Evolutionary conservation across 257 asterid genomes (phyloP).

Genomic region (Leonotis leonurus): DNA sequence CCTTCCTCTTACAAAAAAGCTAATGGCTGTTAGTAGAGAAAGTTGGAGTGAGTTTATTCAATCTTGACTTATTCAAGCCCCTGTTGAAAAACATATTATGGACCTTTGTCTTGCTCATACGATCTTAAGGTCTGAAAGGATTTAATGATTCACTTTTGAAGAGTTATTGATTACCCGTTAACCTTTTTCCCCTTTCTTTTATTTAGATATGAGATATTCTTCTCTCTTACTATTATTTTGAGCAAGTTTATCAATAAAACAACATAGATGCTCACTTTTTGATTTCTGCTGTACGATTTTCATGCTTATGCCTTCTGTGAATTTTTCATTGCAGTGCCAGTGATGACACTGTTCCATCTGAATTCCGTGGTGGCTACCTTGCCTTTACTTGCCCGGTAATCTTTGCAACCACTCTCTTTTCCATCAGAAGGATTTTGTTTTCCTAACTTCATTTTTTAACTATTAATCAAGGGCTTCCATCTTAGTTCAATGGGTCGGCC

Average conservation of each 20-base stretch:
- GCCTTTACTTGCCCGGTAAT: constrained; percentile 74
- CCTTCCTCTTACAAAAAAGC: no score
- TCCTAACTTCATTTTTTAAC: neutral
- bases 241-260: neutral
- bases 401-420: constrained; percentile 8
- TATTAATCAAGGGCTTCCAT: constrained; percentile 3
- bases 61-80: constrained; percentile 1
- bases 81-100: constrained; percentile 1
- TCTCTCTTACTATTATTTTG: neutral
- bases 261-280: neutral
- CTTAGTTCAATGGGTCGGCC: neutral
- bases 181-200: neutral
- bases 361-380: constrained; percentile 75
- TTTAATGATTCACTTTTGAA: neutral
- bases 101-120: no score
- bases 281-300: no score
- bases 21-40: no score
- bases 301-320: constrained; percentile 4
- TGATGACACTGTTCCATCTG: constrained; percentile 66
- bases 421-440: neutral
- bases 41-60: no score
- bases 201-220: neutral
- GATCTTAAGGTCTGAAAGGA: neutral
- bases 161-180: neutral
- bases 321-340: constrained; percentile 45